Evolutionary conservation across 2,329 filamentous ascomycete genomes (phyloP).

Genomic region (Bipolaris cookei): DNA sequence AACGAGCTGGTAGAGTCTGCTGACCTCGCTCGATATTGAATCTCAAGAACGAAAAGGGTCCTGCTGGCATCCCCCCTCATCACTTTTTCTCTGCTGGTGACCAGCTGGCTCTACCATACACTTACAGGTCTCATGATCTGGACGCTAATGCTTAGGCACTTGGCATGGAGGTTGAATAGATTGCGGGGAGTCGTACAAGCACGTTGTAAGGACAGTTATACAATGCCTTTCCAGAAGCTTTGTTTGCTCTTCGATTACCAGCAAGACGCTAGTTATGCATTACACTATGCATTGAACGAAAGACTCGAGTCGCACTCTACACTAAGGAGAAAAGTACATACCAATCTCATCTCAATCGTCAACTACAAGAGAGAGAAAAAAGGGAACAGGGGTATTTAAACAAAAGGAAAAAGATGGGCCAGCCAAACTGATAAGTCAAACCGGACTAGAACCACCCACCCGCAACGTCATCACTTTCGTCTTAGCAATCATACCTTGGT

Average conservation of each 20-base stretch:
- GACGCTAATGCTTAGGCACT: neutral
- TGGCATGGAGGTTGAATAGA: neutral
- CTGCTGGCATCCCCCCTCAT: neutral
- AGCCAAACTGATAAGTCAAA: no score
- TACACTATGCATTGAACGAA: no score
- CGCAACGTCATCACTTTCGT: conserved; percentile 4
- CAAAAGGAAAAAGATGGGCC: neutral
- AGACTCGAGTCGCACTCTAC: no score
- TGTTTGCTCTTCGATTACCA: no score
- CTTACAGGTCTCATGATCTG: neutral
- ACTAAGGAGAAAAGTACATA: no score
- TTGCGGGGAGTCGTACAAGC: neutral
- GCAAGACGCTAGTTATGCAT: no score
- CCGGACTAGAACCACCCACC: neutral
- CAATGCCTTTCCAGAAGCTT: no score
- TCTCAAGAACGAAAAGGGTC: neutral
- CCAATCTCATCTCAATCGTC: no score
- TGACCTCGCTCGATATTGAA: conserved; percentile 2
- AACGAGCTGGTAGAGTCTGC: neutral
- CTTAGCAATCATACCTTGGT: conserved; percentile 3
- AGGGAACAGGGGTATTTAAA: neutral
- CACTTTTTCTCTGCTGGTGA: neutral
- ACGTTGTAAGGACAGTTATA: no score
- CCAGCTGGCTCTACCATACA: neutral
- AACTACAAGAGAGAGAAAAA: no score